Evolutionary conservation across 202 grass and related monocot species (phyloP).

Genomic region (Carex arenaria): DNA sequence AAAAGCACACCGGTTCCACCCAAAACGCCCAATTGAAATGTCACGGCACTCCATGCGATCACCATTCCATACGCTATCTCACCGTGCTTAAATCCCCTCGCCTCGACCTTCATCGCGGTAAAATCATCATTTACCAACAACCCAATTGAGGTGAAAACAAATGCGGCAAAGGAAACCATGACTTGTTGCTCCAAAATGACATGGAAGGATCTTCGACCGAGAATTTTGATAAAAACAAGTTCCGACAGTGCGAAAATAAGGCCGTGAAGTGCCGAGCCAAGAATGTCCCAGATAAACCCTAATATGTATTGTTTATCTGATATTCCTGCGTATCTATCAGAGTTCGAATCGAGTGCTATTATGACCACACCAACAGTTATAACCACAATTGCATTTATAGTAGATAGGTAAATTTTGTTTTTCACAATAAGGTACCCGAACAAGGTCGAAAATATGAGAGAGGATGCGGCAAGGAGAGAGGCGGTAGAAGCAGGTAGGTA

Average conservation of each 20-base stretch:
- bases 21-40: slow-evolving; percentile 75
- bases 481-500: slow-evolving; percentile 88
- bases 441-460: slow-evolving; percentile 62
- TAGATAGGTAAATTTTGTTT: slow-evolving; percentile 45
- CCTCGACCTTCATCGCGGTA: slow-evolving; percentile 46
- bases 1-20: slow-evolving; percentile 73
- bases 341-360: slow-evolving; percentile 67
- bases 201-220: slow-evolving; percentile 62
- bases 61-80: slow-evolving; percentile 45
- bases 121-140: slow-evolving; percentile 47
- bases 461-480: slow-evolving; percentile 69
- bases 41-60: slow-evolving; percentile 57
- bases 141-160: slow-evolving; percentile 62
- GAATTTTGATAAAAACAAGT: slow-evolving; percentile 48
- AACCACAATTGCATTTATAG: slow-evolving; percentile 63
- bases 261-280: slow-evolving; percentile 71
- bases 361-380: slow-evolving; percentile 57
- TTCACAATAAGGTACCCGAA: slow-evolving; percentile 65
- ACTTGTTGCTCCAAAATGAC: slow-evolving; percentile 89
- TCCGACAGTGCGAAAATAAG: slow-evolving; percentile 90
- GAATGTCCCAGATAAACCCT: slow-evolving; percentile 55
- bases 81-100: slow-evolving; percentile 35
- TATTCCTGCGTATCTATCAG: slow-evolving; percentile 59
- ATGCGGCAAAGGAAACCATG: slow-evolving; percentile 63
- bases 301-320: slow-evolving; percentile 52